Evolutionary conservation across 768 basidiomycete genomes (phyloP), one percentile per base, ranked within the genome.

Genomic region (Goffeauzyma gilvescens): DNA sequence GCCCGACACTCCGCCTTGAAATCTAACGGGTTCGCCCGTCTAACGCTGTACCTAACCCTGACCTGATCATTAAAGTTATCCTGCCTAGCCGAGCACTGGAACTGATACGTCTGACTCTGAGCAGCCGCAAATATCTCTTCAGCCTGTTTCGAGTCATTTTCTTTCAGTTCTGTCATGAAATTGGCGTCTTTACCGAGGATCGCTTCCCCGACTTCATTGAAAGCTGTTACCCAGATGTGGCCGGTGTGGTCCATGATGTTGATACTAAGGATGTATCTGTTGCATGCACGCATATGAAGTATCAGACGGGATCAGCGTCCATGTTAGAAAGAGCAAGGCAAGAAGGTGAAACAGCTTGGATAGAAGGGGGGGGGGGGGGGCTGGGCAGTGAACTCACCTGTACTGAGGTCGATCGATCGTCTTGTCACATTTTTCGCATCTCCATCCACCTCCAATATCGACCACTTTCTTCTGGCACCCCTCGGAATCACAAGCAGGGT

Each of bases 211-310:
- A 79, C 75, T 5, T 96, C 90, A 59, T 98, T 90, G 70, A 98
- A 98, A 3, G 81, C 85, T 49, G 83, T 82, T 33, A 95, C 67
- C 90, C 90, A 96, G 14, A 76, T 72, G 62, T 89, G 83, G 17
- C 76, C 78, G 14, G 84, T 81, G 66, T 77, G 74, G 62, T 98
- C 93, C n/a, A 83, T 74, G 2, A 85, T 78, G 35, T 81, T 82
- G 67, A 93, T 70, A 28, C 76, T 72, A 50, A 96, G 70, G 55
- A 90, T 77, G 57, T 69, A 69, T 48, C 68, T 69, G 49, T 8
- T n/a, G n/a, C n/a, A n/a, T n/a, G n/a, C n/a, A n/a, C 24, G 17
- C 24, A 28, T 25, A 17, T 40, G 12, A 17, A 27, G 9, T 40
- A 17, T 14, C 14, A 25, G 38, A 18, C 20, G 18, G 21, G 31